Conservation (phyloP, 1,139 yeast genomes). For the Suhomyces kunorum region DNA sequence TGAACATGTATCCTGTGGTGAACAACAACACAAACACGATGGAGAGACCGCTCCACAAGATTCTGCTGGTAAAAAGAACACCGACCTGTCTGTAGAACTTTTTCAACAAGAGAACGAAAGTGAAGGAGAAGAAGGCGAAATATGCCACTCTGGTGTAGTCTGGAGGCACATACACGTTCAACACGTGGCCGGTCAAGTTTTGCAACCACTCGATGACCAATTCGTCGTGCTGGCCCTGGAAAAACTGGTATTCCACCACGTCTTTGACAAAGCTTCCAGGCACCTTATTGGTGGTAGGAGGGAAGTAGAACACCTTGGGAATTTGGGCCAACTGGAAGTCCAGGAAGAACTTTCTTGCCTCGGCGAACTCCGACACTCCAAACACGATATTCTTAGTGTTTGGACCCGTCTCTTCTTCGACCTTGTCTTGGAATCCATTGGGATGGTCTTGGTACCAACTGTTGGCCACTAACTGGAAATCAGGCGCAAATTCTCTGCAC, state of each 20-base stretch:
- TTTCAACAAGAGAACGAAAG: conserved; percentile 22
- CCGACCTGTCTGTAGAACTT: conserved; percentile 38
- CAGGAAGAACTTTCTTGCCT: conserved; percentile 56
- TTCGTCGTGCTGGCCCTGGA: conserved; percentile 53
- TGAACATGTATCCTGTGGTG: conserved; percentile 92
- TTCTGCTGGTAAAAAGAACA: conserved; percentile 28
- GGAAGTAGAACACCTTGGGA: conserved; percentile 71
- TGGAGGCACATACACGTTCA: conserved; percentile 57
- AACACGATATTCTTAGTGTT: conserved; percentile 55
- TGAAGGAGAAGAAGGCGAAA: conserved; percentile 43
- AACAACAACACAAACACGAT: conserved; percentile 67
- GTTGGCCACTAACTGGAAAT: conserved; percentile 55
- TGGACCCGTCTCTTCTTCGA: conserved; percentile 26
- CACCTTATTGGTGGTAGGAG: conserved; percentile 49
- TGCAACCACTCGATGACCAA: conserved; percentile 43
- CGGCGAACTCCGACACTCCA: conserved; percentile 70
- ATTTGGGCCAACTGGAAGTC: conserved; percentile 65
- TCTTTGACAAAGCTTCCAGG: conserved; percentile 37
- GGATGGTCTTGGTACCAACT: conserved; percentile 55
- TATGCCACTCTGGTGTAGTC: conserved; percentile 53
- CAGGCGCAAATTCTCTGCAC: conserved; percentile 73
- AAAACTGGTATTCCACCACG: conserved; percentile 49
- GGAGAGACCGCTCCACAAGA: conserved; percentile 66
- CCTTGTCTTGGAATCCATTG: conserved; percentile 34
- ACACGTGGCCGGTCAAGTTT: conserved; percentile 42